Evolutionary conservation across 352 stramenopile species (phyloP).

Genomic region (Phytophthora ohioensis): DNA sequence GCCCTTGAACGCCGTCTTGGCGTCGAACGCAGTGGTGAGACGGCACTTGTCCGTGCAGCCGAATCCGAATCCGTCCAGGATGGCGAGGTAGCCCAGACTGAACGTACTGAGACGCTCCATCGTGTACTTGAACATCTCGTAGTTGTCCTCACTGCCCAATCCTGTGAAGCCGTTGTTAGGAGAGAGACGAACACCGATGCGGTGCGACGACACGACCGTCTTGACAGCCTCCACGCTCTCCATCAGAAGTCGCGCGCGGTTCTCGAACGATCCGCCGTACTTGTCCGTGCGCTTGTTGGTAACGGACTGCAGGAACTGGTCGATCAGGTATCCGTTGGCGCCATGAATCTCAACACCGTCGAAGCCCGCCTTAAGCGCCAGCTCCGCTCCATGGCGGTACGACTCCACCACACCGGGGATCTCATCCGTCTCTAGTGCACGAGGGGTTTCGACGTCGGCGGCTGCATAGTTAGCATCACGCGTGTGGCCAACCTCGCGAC

Average conservation of each 20-base stretch:
- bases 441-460: slow-evolving; percentile 52
- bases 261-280: slow-evolving; percentile 88
- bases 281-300: slow-evolving; percentile 53
- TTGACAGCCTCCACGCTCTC: slow-evolving; percentile 73
- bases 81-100: slow-evolving; percentile 48
- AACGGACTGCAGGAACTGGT: slow-evolving; percentile 85
- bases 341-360: slow-evolving; percentile 62
- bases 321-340: slow-evolving; percentile 93
- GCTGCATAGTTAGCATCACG: slow-evolving; percentile 36
- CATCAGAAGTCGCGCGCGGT: slow-evolving; percentile 73
- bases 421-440: slow-evolving; percentile 74
- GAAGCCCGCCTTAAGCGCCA: slow-evolving; percentile 78
- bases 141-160: slow-evolving; percentile 34
- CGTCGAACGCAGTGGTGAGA: slow-evolving; percentile 33
- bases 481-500: slow-evolving; percentile 35
- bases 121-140: slow-evolving; percentile 27
- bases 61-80: slow-evolving; percentile 51
- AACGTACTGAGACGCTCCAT: slow-evolving; percentile 45
- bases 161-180: slow-evolving; percentile 40
- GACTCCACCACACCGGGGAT: slow-evolving; percentile 71
- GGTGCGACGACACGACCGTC: slow-evolving; percentile 33
- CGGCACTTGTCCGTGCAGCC: slow-evolving; percentile 43
- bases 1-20: not conserved
- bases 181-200: slow-evolving; percentile 46
- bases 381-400: slow-evolving; percentile 64